Evolutionary conservation across 768 basidiomycete genomes (phyloP).

Genomic region (Agaricus blazei): DNA sequence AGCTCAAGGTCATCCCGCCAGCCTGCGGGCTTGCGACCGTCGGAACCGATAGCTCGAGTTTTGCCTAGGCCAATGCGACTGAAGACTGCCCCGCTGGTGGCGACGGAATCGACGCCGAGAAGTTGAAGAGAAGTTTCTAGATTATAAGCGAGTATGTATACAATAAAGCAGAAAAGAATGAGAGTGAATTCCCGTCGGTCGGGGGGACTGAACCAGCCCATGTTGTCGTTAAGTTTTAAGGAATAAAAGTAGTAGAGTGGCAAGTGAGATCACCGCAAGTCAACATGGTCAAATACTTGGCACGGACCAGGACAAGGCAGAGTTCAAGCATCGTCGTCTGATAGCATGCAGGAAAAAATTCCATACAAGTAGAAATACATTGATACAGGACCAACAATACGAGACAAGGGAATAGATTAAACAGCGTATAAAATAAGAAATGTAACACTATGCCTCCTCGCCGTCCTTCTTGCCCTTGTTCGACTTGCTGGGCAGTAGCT

Average conservation of each 20-base stretch:
- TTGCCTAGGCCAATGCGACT: constrained; percentile 34
- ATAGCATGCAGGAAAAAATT: constrained; percentile 1
- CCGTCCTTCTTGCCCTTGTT: constrained; percentile 38
- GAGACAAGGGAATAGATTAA: constrained; percentile 13
- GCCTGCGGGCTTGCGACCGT: constrained; percentile 45
- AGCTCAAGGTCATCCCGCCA: constrained; percentile 57
- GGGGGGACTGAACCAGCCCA: constrained; percentile 64
- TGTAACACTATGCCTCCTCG: constrained; percentile 28
- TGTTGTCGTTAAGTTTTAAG: constrained; percentile 17
- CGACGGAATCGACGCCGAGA: constrained; percentile 39
- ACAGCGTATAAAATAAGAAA: constrained; percentile 14
- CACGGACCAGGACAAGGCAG: not conserved
- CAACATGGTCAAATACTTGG: constrained; percentile 6
- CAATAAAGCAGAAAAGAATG: constrained; percentile 55
- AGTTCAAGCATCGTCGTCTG: not conserved
- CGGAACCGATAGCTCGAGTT: constrained; percentile 30
- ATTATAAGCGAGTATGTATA: constrained; percentile 73
- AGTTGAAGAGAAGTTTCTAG: constrained; percentile 58
- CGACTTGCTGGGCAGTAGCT: constrained; percentile 17
- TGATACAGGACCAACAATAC: constrained; percentile 12
- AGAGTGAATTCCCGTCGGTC: constrained; percentile 71
- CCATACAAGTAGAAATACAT: constrained; percentile 13
- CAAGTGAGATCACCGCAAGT: not conserved
- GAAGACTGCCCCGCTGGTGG: constrained; percentile 32
- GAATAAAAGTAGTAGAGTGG: not conserved